Evolutionary conservation across 2,329 filamentous ascomycete species (phyloP).

Genomic region (Phaeosphaeria sp.): DNA sequence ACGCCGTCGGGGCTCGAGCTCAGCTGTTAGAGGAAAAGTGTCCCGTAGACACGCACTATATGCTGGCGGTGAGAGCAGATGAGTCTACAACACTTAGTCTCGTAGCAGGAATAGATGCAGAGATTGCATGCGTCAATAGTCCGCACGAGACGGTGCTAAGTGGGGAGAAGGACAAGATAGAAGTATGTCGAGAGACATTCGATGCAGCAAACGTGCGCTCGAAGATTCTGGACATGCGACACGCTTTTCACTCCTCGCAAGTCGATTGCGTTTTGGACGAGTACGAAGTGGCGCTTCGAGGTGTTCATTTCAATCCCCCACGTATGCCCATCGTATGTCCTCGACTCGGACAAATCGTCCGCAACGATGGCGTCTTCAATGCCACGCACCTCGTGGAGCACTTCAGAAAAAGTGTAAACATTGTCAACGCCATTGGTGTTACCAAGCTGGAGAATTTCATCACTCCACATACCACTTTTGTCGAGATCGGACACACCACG

Average conservation of each 20-base stretch:
- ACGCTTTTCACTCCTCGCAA: constrained; percentile 28
- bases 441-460: neutral
- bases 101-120: constrained; percentile 37
- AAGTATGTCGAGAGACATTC: too few species aligned
- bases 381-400: constrained; percentile 17
- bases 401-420: constrained; percentile 49
- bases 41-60: constrained; percentile 19
- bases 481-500: constrained; percentile 26
- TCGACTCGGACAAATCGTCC: constrained; percentile 50
- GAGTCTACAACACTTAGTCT: constrained; percentile 13
- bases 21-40: constrained; percentile 28
- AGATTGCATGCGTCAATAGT: constrained; percentile 30
- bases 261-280: constrained; percentile 53
- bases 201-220: too few species aligned
- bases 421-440: neutral
- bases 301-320: constrained; percentile 17
- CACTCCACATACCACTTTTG: constrained; percentile 8
- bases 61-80: neutral
- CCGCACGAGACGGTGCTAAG: constrained; percentile 2
- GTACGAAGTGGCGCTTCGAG: constrained; percentile 41
- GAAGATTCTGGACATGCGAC: constrained; percentile 14
- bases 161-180: neutral
- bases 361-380: constrained; percentile 41
- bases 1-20: constrained; percentile 45
- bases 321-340: constrained; percentile 52